These are phyloP conservation scores for Cyamopsis tetragonoloba DNA, from an alignment of 306 rosid genomes.

Conservation along the genomic window DNA sequence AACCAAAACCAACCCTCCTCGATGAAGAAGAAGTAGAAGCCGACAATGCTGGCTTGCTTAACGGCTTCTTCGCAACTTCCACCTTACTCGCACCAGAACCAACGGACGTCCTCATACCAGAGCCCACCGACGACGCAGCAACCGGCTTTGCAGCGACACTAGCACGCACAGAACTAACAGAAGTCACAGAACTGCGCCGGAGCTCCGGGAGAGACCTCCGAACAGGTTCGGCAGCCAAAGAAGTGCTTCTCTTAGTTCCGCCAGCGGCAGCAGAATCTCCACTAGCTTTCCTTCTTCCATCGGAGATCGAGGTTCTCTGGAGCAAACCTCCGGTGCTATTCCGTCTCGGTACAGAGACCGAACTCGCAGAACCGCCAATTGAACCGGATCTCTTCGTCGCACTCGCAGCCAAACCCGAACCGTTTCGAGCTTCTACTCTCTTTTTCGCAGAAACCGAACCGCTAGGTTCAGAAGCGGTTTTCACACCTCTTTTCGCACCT, in stretches of 20 bases:
- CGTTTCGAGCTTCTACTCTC: too few relatives aligned
- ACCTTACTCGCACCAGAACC: conserved; percentile 38
- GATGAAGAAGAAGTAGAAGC: conserved; percentile 41
- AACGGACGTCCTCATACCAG: conserved; percentile 37
- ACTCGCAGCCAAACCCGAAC: conserved; percentile 28
- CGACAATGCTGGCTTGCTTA: conserved; percentile 49
- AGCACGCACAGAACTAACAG: conserved; percentile 26
- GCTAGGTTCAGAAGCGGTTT: conserved; percentile 31
- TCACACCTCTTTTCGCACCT: conserved; percentile 29
- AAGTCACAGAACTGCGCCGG: conserved; percentile 58
- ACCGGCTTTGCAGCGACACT: conserved; percentile 41
- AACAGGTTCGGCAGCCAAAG: conserved; percentile 34
- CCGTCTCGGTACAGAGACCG: conserved; percentile 51
- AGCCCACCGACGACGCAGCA: conserved; percentile 33
- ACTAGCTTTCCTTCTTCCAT: conserved; percentile 30
- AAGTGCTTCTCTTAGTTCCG: conserved; percentile 22
- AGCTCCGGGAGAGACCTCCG: conserved; percentile 77
- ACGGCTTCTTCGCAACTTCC: conserved; percentile 42
- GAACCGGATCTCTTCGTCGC: conserved; percentile 45
- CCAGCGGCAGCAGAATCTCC: conserved; percentile 26
- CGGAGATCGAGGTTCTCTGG: conserved; percentile 50
- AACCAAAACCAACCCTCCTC: conserved; percentile 35
- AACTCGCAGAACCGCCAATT: conserved; percentile 31
- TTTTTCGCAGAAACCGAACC: conserved; percentile 31
- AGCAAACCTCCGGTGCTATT: conserved; percentile 71